These are phyloP conservation scores for Dioscorea cayenensis DNA, from an alignment of 116 monocot species.

Conservation along the genomic window DNA sequence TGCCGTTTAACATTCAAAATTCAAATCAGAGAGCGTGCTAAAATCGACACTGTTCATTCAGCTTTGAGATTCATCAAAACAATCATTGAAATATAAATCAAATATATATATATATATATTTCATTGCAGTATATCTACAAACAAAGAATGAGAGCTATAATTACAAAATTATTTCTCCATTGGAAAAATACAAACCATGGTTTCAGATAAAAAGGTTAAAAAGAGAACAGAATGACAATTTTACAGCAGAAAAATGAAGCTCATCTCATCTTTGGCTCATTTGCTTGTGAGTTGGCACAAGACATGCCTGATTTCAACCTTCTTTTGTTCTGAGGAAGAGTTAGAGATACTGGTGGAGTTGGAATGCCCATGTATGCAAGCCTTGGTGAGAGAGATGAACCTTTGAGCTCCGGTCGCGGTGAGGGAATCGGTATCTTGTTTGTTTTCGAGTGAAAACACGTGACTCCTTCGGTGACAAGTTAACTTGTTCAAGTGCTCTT, in stretches of 20 bases:
- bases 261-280: background rate
- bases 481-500: conserved; percentile 81
- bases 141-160: background rate
- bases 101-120: background rate
- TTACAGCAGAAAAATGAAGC: background rate
- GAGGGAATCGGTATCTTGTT: conserved; percentile 53
- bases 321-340: conserved; percentile 5
- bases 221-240: background rate
- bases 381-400: conserved; percentile 69
- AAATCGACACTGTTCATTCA: no score
- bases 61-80: no score
- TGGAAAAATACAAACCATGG: background rate
- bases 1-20: conserved; percentile 1
- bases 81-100: no score
- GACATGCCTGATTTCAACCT: background rate
- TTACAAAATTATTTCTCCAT: conserved; percentile 2
- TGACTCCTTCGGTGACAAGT: conserved; percentile 46
- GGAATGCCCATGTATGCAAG: conserved; percentile 71
- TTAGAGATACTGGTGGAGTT: conserved; percentile 17
- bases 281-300: background rate
- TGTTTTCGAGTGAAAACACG: background rate
- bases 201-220: background rate
- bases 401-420: conserved; percentile 54
- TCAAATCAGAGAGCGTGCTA: background rate
- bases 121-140: background rate